phyloP scores from a whole-genome alignment of 2,329 filamentous ascomycete species.

The Fusarium fracticaudum region DNA sequence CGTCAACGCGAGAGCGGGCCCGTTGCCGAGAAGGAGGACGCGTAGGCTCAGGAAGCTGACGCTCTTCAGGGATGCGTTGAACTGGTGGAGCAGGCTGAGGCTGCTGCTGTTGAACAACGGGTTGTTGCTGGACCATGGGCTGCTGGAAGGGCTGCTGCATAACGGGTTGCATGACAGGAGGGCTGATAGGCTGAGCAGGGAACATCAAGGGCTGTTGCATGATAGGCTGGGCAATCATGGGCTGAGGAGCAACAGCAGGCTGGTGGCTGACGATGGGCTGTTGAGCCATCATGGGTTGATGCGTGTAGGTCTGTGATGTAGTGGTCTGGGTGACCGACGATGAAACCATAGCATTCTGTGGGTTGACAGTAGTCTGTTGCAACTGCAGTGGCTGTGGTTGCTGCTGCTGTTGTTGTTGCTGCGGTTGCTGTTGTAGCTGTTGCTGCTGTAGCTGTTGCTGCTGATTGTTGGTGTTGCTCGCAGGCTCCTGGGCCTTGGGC shows the following conservation, averaged over 20 bases:
- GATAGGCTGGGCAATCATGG: constrained; percentile 30
- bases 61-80: constrained; percentile 25
- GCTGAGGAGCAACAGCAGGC: constrained; percentile 29
- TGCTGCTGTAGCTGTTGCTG: constrained; percentile 18
- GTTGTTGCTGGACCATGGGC: constrained; percentile 21
- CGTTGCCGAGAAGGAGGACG: constrained; percentile 24
- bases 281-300: constrained; percentile 27
- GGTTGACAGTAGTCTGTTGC: constrained; percentile 8
- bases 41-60: constrained; percentile 25
- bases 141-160: constrained; percentile 29
- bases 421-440: constrained; percentile 16
- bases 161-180: constrained; percentile 15
- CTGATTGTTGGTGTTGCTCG: constrained; percentile 1
- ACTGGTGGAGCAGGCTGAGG: constrained; percentile 13
- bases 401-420: constrained; percentile 24
- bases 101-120: constrained; percentile 9
- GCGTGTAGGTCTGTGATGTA: constrained; percentile 20
- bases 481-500: constrained; percentile 28
- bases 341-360: constrained; percentile 21
- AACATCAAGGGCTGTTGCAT: constrained; percentile 24
- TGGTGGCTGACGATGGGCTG: constrained; percentile 23
- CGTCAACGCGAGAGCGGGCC: constrained; percentile 35
- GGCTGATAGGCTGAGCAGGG: constrained; percentile 24
- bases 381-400: constrained; percentile 6
- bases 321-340: constrained; percentile 14